phyloP scores from a whole-genome alignment of 176 grass and related monocot genomes.

The Carex scoparia region DNA sequence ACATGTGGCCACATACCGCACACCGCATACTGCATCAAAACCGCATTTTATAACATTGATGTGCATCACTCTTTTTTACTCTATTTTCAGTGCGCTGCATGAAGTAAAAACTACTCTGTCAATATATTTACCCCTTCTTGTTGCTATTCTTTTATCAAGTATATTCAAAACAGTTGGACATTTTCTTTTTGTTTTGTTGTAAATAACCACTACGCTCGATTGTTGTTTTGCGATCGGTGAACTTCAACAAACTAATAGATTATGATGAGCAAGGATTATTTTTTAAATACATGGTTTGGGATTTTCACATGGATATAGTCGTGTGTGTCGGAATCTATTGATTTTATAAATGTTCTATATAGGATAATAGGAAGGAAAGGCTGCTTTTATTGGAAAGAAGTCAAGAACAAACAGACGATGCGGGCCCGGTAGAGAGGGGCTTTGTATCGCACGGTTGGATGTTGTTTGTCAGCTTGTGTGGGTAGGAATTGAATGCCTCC shows the following conservation, averaged over 20 bases:
- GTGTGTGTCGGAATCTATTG: not conserved
- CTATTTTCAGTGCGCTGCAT: too few species aligned
- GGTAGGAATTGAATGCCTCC: not conserved
- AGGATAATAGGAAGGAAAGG: not conserved
- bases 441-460: conserved; percentile 17
- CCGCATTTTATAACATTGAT: too few species aligned
- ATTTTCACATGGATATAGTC: not conserved
- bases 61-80: too few species aligned
- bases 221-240: too few species aligned
- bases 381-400: not conserved
- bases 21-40: too few species aligned
- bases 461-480: not conserved
- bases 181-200: too few species aligned
- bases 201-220: too few species aligned
- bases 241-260: too few species aligned
- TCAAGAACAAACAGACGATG: not conserved
- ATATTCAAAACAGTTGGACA: too few species aligned
- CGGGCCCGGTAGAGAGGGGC: not conserved
- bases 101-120: too few species aligned
- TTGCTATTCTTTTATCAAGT: not conserved
- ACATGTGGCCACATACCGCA: too few species aligned
- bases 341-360: not conserved
- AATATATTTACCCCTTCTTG: not conserved
- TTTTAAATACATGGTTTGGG: not conserved
- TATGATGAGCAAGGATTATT: too few species aligned